Evolutionary conservation across 2,329 filamentous ascomycete genomes (phyloP).

Genomic region (Stachybotrys chartarum): DNA sequence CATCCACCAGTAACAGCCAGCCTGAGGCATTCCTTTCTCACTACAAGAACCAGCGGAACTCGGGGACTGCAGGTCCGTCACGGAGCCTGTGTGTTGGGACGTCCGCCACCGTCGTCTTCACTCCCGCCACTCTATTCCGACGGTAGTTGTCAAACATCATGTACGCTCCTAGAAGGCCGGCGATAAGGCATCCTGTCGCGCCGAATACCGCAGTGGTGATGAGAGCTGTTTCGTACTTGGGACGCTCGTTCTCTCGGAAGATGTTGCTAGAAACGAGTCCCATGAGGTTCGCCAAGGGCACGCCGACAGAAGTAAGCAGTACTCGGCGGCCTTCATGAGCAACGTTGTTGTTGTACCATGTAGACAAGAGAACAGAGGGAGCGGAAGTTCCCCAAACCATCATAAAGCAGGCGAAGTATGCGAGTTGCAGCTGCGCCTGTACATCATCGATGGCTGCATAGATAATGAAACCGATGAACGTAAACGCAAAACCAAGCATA

Average conservation of each 20-base stretch:
- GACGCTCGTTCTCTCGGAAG: constrained; percentile 55
- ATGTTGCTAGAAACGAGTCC: constrained; percentile 63
- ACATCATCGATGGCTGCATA: constrained; percentile 65
- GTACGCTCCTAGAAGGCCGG: constrained; percentile 46
- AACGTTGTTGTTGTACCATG: constrained; percentile 73
- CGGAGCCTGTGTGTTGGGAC: constrained; percentile 40
- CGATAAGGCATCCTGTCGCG: constrained; percentile 48
- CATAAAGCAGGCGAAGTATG: constrained; percentile 74
- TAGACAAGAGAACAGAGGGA: constrained; percentile 62
- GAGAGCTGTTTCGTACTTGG: constrained; percentile 59
- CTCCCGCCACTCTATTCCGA: constrained; percentile 43
- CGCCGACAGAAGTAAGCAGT: constrained; percentile 62
- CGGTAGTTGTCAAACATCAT: constrained; percentile 52
- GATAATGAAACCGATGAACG: constrained; percentile 72
- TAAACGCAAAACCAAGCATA: constrained; percentile 64
- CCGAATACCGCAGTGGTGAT: constrained; percentile 61
- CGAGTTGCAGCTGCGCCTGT: constrained; percentile 50
- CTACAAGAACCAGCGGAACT: constrained; percentile 42
- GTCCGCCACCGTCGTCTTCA: constrained; percentile 33
- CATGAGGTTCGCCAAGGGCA: constrained; percentile 72
- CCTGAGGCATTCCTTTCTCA: neutral
- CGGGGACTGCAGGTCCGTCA: constrained; percentile 35
- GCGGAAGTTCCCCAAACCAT: constrained; percentile 76
- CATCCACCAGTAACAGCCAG: neutral
- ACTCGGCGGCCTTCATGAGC: constrained; percentile 68